phyloP scores from a whole-genome alignment of 139 green algal genomes.

The Pycnococcus provasolii region DNA sequence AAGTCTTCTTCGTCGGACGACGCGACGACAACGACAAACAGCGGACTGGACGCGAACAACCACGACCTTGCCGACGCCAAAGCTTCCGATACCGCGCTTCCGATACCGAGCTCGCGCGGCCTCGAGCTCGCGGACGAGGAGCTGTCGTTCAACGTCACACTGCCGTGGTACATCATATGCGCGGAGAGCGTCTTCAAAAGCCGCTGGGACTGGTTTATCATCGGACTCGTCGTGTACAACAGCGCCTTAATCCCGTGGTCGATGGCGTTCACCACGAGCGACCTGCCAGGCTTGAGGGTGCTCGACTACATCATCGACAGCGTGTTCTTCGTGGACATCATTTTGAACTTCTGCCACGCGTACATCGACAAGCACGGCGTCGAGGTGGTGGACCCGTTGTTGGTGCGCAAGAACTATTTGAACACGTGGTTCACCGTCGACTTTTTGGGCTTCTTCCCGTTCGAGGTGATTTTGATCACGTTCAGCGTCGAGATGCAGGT shows the following conservation, averaged over 20 bases:
- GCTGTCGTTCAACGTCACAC: too few species aligned
- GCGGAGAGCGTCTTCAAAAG: constrained; percentile 5
- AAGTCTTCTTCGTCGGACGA: too few species aligned
- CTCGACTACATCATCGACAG: constrained; percentile 22
- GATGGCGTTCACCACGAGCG: constrained; percentile 5
- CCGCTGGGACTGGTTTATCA: constrained; percentile 22
- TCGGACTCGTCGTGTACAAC: constrained; percentile 19
- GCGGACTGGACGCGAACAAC: too few species aligned
- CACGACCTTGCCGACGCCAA: too few species aligned
- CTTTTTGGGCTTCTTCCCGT: constrained; percentile 11
- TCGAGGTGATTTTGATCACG: constrained; percentile 18
- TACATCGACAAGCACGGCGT: constrained; percentile 14
- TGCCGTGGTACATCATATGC: not conserved
- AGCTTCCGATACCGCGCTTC: too few species aligned
- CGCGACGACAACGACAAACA: too few species aligned
- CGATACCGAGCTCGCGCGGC: too few species aligned
- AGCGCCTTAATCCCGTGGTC: constrained; percentile 9
- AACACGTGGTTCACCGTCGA: constrained; percentile 6
- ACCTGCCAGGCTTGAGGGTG: constrained; percentile 1
- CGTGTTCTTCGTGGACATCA: constrained; percentile 13
- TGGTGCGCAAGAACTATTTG: constrained; percentile 13
- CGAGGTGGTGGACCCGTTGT: constrained; percentile 10
- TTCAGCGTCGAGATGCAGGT: constrained; percentile 4
- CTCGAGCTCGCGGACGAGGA: too few species aligned
- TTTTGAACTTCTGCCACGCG: constrained; percentile 8